Conservation (phyloP, 1,284 basidiomycete genomes). For the Austropuccinia psidii region DNA sequence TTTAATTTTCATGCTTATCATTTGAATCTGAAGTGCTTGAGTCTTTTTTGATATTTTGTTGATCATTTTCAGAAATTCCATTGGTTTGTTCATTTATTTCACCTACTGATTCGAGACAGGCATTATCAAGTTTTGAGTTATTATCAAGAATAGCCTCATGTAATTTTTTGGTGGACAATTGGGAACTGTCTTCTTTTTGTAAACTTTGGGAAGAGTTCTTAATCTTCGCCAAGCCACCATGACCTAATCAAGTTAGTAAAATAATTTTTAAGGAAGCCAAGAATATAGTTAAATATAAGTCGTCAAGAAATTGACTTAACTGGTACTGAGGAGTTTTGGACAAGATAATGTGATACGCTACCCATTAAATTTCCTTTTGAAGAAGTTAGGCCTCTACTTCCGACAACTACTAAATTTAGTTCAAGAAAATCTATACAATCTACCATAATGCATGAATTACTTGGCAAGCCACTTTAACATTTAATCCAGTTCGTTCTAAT, state of each 20-base stretch:
- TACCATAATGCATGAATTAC: constrained; percentile 26
- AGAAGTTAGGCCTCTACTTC: constrained; percentile 14
- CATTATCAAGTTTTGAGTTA: too few relatives aligned
- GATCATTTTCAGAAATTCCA: too few relatives aligned
- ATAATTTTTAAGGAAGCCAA: too few relatives aligned
- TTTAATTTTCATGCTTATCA: too few relatives aligned
- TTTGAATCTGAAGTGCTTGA: too few relatives aligned
- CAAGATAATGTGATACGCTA: constrained; percentile 24
- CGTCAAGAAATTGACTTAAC: constrained; percentile 22
- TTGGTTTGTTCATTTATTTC: too few relatives aligned
- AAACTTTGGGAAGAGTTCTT: constrained; percentile 19
- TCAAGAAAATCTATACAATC: constrained; percentile 34
- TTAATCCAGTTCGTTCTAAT: constrained; percentile 23
- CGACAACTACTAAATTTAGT: constrained; percentile 30
- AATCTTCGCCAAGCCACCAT: constrained; percentile 24
- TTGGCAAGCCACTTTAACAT: constrained; percentile 30
- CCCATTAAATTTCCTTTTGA: constrained; percentile 28
- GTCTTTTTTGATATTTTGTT: too few relatives aligned
- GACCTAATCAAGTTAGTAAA: constrained; percentile 1
- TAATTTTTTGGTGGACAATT: too few relatives aligned
- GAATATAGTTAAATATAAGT: not conserved
- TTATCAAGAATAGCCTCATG: too few relatives aligned
- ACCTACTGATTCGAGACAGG: too few relatives aligned
- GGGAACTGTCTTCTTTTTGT: constrained; percentile 37
- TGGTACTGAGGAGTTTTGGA: constrained; percentile 34